These are phyloP conservation scores for Globisporangium alternatum DNA, from an alignment of 352 stramenopile species.

Conservation along the genomic window DNA sequence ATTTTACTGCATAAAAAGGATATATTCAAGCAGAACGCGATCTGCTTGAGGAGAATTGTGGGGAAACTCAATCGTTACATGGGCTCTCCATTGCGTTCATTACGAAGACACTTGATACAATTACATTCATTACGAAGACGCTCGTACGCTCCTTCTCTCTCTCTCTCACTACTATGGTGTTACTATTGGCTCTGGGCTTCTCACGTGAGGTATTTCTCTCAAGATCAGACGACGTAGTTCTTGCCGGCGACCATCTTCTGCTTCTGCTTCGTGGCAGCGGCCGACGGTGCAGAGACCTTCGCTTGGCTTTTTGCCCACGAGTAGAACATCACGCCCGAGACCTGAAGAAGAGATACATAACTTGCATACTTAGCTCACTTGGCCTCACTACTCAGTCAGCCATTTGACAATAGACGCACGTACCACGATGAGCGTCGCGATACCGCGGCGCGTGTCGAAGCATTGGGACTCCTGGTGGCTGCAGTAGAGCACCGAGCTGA, in stretches of 20 bases:
- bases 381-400: not conserved
- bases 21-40: not conserved
- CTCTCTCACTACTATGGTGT: not conserved
- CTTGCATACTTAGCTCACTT: not conserved
- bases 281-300: slow-evolving; percentile 24
- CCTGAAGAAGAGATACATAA: not conserved
- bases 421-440: slow-evolving; percentile 75
- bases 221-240: slow-evolving; percentile 56
- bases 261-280: slow-evolving; percentile 16
- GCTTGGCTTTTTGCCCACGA: slow-evolving; percentile 79
- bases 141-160: not conserved
- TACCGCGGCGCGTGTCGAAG: slow-evolving; percentile 78
- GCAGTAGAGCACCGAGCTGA: slow-evolving; percentile 85
- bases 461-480: slow-evolving; percentile 83
- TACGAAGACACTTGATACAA: not conserved
- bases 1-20: not conserved
- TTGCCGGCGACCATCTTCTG: slow-evolving; percentile 58
- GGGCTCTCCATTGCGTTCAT: not conserved
- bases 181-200: not conserved
- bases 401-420: not conserved
- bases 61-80: too few species aligned
- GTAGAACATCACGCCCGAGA: slow-evolving; percentile 83
- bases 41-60: not conserved
- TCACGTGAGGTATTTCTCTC: not conserved
- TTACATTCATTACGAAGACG: not conserved